Percentiles rank a stretch among this genome's conserved stretches.
Evolutionary conservation across 2,329 filamentous ascomycete species (phyloP).

Genomic region (Fusarium brevicatenulatum): DNA sequence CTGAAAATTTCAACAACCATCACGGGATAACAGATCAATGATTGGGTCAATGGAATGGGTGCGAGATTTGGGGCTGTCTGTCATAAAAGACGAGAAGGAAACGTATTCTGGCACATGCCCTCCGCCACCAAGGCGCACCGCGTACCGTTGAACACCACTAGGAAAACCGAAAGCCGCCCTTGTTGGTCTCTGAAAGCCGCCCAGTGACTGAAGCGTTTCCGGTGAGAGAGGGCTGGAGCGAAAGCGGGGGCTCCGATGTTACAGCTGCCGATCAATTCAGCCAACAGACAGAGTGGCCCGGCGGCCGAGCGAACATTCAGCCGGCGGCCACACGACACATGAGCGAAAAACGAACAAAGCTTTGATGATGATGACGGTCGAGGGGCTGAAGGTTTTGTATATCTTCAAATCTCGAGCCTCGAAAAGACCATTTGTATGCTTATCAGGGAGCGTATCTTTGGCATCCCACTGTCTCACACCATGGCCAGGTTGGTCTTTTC

Average conservation of each 20-base stretch:
- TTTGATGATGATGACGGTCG: neutral
- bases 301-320: conserved; percentile 7
- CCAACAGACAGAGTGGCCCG: conserved; percentile 19
- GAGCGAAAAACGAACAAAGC: neutral
- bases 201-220: conserved; percentile 27
- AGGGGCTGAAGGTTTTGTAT: neutral
- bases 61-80: conserved; percentile 4
- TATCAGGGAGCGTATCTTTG: conserved; percentile 20
- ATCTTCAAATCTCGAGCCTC: neutral
- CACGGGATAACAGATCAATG: neutral
- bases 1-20: conserved; percentile 32
- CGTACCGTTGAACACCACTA: conserved; percentile 23
- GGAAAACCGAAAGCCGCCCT: conserved; percentile 19
- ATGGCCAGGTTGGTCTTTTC: neutral
- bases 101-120: conserved; percentile 30
- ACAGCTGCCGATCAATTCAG: conserved; percentile 29
- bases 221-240: conserved; percentile 21
- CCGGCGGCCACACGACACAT: conserved; percentile 14
- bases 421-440: conserved; percentile 6
- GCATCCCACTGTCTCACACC: conserved; percentile 18
- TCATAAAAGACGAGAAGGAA: conserved; percentile 5
- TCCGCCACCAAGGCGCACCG: conserved; percentile 19
- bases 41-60: conserved; percentile 24
- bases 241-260: conserved; percentile 37
- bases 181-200: conserved; percentile 15